Evolutionary conservation across 148 eudicot genomes (phyloP), one percentile per base, ranked within the genome.

Genomic region (Nepenthes mirabilis): DNA sequence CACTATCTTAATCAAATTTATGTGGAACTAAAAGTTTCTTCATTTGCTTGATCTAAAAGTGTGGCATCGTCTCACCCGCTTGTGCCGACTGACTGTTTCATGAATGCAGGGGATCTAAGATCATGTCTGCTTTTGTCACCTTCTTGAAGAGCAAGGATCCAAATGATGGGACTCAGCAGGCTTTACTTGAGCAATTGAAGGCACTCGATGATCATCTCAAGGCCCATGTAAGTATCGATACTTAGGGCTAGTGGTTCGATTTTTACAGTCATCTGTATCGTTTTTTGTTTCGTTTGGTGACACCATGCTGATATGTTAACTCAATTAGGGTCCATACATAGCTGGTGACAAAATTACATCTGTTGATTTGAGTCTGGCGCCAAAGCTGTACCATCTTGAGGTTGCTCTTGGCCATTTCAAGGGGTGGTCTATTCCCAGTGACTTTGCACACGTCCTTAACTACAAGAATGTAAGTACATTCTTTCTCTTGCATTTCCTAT

Each of bases 111-210:
- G 95, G 95, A 1, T 79, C 90, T 52, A 87, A 91, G 56, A 72
- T 91, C 65, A 84, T 84, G 32, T 56, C 93, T 2, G 57, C 80
- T 9, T 91, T 91, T 61, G 73, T 82, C 57, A 70, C 68, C 43
- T 91, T 91, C 64, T 65, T 91, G 73, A 84, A 77, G 80, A 91
- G 95, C 89, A 87, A 91, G 74, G 93, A 91, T 74, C 71, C 85
- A 8, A 74, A 55, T 37, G 97, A 91, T 68, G 97, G 90, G 50
- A 61, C 91, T 63, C 95, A 91, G 64, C 85, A 84, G 68, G 84
- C 83, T 64, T 68, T 91, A 79, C 69, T 87, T 57, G 75, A 72
- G 61, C 91, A 91, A 59, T 47, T 91, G 78, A 87, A 78, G 79
- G 95, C 89, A 14, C 69, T 91, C 55, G 89, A 91, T 72, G 95